A percentile compares a stretch with the other conserved stretches of the same genome.
Evolutionary conservation across 1,139 yeast genomes (phyloP).

Genomic region (Yamadazyma songkhlaensis): DNA sequence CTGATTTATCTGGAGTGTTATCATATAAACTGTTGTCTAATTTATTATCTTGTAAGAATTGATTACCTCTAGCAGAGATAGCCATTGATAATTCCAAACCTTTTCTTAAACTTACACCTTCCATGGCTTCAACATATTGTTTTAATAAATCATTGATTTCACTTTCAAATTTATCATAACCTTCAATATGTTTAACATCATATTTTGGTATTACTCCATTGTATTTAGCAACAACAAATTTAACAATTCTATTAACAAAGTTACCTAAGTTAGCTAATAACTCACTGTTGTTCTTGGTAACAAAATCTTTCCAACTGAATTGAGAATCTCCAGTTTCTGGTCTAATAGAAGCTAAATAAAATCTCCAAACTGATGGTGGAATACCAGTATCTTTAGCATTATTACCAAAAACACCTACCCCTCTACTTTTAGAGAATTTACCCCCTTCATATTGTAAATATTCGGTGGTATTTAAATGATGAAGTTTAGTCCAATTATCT

Average conservation of each 20-base stretch:
- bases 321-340: constrained; percentile 96
- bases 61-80: constrained; percentile 89
- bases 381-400: constrained; percentile 93
- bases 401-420: constrained; percentile 97
- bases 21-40: constrained; percentile 83
- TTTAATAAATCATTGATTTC: constrained; percentile 64
- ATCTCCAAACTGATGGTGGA: constrained; percentile 95
- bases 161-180: constrained; percentile 46
- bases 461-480: constrained; percentile 92
- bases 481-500: constrained; percentile 86
- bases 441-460: constrained; percentile 97
- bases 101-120: constrained; percentile 74
- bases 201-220: constrained; percentile 81
- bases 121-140: constrained; percentile 70
- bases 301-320: constrained; percentile 96
- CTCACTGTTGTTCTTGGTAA: constrained; percentile 88
- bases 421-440: constrained; percentile 94
- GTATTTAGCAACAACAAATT: constrained; percentile 87
- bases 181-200: constrained; percentile 44
- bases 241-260: constrained; percentile 89
- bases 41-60: constrained; percentile 92
- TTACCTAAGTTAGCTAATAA: constrained; percentile 94
- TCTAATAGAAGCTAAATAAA: constrained; percentile 85
- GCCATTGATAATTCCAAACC: constrained; percentile 93
- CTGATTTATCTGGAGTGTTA: constrained; percentile 75